Conservation (phyloP, 306 rosid genomes). For the Sindora glabra region DNA sequence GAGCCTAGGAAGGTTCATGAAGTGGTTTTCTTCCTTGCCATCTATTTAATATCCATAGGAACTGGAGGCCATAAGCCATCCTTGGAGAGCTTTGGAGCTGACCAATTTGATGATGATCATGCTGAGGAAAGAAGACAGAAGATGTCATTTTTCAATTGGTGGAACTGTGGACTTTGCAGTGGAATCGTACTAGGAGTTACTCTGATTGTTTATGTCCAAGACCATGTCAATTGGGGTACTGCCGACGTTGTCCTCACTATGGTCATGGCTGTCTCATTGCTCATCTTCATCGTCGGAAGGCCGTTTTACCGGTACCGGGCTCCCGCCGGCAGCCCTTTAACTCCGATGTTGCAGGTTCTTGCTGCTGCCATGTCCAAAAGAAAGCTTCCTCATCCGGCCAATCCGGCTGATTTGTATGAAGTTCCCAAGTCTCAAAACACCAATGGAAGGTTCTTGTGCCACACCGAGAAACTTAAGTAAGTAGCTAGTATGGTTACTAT, state of each 20-base stretch:
- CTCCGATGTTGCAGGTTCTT: constrained; percentile 83
- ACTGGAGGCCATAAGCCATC: constrained; percentile 95
- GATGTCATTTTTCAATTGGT: constrained; percentile 97
- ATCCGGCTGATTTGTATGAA: constrained; percentile 45
- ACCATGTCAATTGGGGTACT: constrained; percentile 68
- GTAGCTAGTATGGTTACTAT: too few species aligned
- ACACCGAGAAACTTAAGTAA: constrained; percentile 74
- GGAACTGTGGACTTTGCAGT: constrained; percentile 73
- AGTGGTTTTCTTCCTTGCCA: constrained; percentile 62
- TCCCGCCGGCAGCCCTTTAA: constrained; percentile 78
- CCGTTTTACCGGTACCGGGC: constrained; percentile 57
- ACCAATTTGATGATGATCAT: constrained; percentile 83
- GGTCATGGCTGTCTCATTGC: constrained; percentile 65
- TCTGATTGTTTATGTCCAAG: constrained; percentile 70
- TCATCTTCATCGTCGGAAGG: constrained; percentile 58
- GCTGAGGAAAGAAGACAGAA: constrained; percentile 53
- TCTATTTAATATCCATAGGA: constrained; percentile 68
- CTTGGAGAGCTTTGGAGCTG: constrained; percentile 89
- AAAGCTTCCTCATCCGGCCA: constrained; percentile 50
- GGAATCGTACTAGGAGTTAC: constrained; percentile 84
- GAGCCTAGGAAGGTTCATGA: constrained; percentile 66
- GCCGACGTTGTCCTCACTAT: constrained; percentile 55
- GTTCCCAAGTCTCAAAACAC: constrained; percentile 26
- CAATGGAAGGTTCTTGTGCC: constrained; percentile 48
- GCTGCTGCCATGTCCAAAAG: constrained; percentile 74